These are phyloP conservation scores for Clonostachys solani DNA, from an alignment of 2,329 filamentous ascomycete genomes.

Conservation along the genomic window DNA sequence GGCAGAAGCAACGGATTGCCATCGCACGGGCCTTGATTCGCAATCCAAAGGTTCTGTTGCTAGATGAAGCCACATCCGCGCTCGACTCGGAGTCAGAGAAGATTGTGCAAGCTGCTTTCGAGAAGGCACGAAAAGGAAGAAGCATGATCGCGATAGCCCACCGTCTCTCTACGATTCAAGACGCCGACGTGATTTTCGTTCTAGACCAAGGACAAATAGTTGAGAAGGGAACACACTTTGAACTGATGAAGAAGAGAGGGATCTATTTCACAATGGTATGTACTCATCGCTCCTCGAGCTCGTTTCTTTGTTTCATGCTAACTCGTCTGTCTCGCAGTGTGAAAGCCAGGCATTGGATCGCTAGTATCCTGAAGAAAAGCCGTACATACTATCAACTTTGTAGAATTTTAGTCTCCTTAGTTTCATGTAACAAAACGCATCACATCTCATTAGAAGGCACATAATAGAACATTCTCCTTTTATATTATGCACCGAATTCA, in stretches of 20 bases:
- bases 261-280: too few relatives aligned
- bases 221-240: constrained; percentile 57
- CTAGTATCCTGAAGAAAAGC: too few relatives aligned
- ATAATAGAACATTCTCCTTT: too few relatives aligned
- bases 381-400: too few relatives aligned
- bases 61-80: constrained; percentile 5
- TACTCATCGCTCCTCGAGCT: too few relatives aligned
- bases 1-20: constrained; percentile 91
- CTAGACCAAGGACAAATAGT: constrained; percentile 42
- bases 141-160: constrained; percentile 95
- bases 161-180: constrained; percentile 58
- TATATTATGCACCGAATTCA: too few relatives aligned
- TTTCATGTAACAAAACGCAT: too few relatives aligned
- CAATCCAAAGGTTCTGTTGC: constrained; percentile 77
- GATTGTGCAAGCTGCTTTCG: constrained; percentile 80
- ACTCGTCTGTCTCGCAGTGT: too few relatives aligned
- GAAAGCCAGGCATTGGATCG: too few relatives aligned
- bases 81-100: constrained; percentile 63
- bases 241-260: constrained; percentile 18
- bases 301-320: too few relatives aligned
- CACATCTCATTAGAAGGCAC: too few relatives aligned
- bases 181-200: constrained; percentile 60
- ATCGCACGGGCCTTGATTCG: constrained; percentile 88
- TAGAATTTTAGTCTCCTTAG: too few relatives aligned
- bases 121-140: constrained; percentile 78